A percentile compares a stretch with the other conserved stretches of the same genome.
Evolutionary conservation across 192 early-diverging fungal species (phyloP).

Genomic region (Piromyces finnis): DNA sequence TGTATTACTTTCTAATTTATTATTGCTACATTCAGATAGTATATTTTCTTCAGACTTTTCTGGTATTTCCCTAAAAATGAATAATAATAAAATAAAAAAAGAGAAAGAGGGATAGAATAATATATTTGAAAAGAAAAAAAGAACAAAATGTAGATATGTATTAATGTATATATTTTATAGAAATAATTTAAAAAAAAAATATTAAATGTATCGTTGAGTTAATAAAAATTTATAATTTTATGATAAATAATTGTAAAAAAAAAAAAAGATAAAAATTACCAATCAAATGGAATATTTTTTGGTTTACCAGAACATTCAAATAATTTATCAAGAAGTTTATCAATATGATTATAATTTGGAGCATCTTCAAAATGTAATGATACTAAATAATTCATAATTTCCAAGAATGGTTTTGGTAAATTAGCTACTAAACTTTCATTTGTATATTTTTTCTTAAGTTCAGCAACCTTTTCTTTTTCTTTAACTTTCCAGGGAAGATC

Average conservation of each 20-base stretch:
- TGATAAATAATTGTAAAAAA: too few relatives aligned
- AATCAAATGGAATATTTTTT: constrained; percentile 12
- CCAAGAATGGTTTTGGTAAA: constrained; percentile 7
- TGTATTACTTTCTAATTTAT: not conserved
- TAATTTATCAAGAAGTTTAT: constrained; percentile 5
- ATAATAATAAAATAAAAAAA: not conserved
- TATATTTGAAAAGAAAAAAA: too few relatives aligned
- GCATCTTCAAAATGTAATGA: constrained; percentile 9
- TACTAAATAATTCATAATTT: constrained; percentile 3
- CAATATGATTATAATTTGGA: constrained; percentile 13
- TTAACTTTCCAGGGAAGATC: constrained; percentile 31
- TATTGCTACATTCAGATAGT: not conserved
- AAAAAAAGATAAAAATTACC: not conserved
- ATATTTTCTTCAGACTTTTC: not conserved
- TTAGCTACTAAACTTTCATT: constrained; percentile 6
- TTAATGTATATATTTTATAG: too few relatives aligned
- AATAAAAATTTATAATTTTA: too few relatives aligned
- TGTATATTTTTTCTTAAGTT: not conserved
- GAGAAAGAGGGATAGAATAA: too few relatives aligned
- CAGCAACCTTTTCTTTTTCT: constrained; percentile 17
- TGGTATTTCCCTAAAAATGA: not conserved
- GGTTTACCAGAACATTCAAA: not conserved
- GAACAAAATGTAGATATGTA: too few relatives aligned
- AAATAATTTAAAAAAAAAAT: too few relatives aligned
- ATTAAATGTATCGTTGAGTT: too few relatives aligned